These are phyloP conservation scores for Cytospora mali DNA, from an alignment of 2,329 filamentous ascomycete species.

Conservation along the genomic window DNA sequence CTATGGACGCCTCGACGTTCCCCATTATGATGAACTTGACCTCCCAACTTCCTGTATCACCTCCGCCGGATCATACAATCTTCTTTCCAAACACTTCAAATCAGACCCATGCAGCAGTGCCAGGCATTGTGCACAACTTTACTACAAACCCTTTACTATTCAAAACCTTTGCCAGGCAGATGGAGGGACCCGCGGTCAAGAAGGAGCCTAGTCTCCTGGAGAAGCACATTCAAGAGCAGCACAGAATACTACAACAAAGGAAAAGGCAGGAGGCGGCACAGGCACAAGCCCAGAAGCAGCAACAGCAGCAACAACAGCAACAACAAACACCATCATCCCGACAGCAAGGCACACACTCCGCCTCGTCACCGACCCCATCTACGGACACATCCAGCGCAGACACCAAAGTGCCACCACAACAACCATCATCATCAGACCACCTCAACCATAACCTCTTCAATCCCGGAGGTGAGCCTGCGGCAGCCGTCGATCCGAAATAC, in stretches of 20 bases:
- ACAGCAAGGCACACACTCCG: conserved; percentile 14
- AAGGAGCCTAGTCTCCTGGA: conserved; percentile 26
- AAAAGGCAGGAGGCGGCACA: conserved; percentile 6
- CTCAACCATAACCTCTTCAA: conserved; percentile 17
- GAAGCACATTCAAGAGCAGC: conserved; percentile 25
- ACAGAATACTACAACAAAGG: conserved; percentile 14
- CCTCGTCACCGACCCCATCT: conserved; percentile 21
- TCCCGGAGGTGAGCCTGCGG: conserved; percentile 17
- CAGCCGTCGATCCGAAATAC: conserved; percentile 43
- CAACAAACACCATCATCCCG: conserved; percentile 9
- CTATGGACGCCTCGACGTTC: conserved; percentile 24
- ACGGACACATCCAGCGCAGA: conserved; percentile 21
- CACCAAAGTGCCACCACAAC: conserved; percentile 21
- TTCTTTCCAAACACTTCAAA: conserved; percentile 34
- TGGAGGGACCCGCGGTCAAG: conserved; percentile 26
- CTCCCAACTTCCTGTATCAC: conserved; percentile 42
- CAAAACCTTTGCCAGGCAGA: conserved; percentile 32
- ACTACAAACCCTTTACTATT: conserved; percentile 27
- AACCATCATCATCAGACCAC: conserved; percentile 8
- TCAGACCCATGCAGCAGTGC: conserved; percentile 12
- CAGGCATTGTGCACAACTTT: conserved; percentile 18
- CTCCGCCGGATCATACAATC: conserved; percentile 42
- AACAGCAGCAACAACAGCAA: conserved; percentile 23
- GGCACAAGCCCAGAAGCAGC: conserved; percentile 21
- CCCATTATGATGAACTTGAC: conserved; percentile 26